Percentiles rank a stretch among this genome's conserved stretches.
Evolutionary conservation across 257 asterid species (phyloP).

Genomic region (Primulina tabacum): DNA sequence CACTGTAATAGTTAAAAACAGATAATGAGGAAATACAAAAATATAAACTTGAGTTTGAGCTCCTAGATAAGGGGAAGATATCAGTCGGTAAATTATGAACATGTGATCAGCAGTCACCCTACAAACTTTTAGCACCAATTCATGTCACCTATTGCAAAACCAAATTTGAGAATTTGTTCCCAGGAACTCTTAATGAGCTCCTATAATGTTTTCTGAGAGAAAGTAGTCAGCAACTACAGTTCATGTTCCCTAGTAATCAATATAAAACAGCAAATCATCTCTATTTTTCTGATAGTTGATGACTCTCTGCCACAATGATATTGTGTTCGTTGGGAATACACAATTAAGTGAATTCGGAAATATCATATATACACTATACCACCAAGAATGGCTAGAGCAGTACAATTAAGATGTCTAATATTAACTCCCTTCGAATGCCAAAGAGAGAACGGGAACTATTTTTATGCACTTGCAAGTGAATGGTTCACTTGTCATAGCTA

Average conservation of each 20-base stretch:
- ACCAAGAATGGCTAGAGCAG: neutral
- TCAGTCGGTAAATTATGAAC: slow-evolving; percentile 2
- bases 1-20: slow-evolving; percentile 7
- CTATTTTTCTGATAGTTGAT: no score
- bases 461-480: neutral
- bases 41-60: neutral
- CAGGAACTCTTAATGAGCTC: slow-evolving; percentile 6
- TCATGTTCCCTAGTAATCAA: no score
- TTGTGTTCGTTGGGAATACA: neutral
- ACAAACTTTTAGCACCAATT: slow-evolving; percentile 7
- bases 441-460: neutral
- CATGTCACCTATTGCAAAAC: slow-evolving; percentile 4
- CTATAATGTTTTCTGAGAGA: no score
- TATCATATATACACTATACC: neutral
- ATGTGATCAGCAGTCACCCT: slow-evolving; percentile 9
- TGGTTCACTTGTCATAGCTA: neutral
- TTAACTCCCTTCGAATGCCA: neutral
- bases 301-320: neutral
- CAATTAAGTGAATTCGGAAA: neutral
- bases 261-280: no score
- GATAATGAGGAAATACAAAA: neutral
- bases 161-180: neutral
- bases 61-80: neutral
- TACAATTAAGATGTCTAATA: neutral
- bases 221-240: no score